Evolutionary conservation across 2,329 filamentous ascomycete genomes (phyloP), one percentile per base, ranked within the genome.

Genomic region (Arthroderma uncinatum): DNA sequence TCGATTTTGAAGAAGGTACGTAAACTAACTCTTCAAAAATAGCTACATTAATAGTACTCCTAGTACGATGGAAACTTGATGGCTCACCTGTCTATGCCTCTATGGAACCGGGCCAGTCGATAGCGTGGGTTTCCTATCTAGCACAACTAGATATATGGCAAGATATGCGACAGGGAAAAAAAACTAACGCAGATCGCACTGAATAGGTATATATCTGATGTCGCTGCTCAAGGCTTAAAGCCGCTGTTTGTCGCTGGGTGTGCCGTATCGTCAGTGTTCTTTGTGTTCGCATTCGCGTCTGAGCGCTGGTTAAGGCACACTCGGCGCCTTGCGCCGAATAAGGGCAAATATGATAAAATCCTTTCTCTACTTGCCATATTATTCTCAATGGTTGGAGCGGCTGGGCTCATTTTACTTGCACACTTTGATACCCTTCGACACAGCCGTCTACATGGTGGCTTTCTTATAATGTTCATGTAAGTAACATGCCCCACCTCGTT

Each of bases 221-320:
- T 84, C 57, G 82, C 81, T 53, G 82, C 82, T 0, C 71, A 76
- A 55, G 73, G 73, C 3, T 70, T 84, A 5, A 80, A 84, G 63
- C 82, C 82, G 1, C 73, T 85, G 36, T 85, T 85, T 70, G 82
- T 85, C 60, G 74, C 79, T 36, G 81, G 82, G 59, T 77, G 76
- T 62, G 73, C 74, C 0, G 73, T 82, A 25, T 90, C 87, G 4
- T 86, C 89, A 21, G 76, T 94, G 53, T 84, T 87, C 60, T 85
- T 98, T 66, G 87, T 95, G 73, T 72, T 89, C 7, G 82, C 86
- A 25, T 93, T 98, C 68, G 71, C 87, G 55, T 76, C 86, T 12
- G 92, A 96, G 74, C 83, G 91, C 60, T 93, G 85, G 82, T 79
- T 97, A 54, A 84, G 92, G 48, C 91, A 96, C 72, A 78, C 76